Evolutionary conservation across 2,329 filamentous ascomycete genomes (phyloP), one percentile per base, ranked within the genome.

Genomic region (Monilinia aucupariae): DNA sequence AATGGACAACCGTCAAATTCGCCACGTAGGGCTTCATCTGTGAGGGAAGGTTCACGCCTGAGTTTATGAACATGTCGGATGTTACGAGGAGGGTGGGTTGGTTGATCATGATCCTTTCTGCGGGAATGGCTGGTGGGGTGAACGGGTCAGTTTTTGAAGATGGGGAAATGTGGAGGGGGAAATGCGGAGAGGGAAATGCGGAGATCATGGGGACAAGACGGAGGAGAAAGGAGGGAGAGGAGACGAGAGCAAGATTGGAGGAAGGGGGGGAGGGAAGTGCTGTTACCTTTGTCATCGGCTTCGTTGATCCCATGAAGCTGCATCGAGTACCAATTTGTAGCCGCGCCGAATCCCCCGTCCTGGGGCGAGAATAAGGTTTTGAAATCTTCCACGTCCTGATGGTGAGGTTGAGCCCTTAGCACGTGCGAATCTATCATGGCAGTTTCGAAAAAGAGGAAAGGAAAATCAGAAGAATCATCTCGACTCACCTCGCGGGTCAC

Each of bases 61-160:
- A 9, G 55, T 65, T 67, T 41, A 68, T 61, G 4, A 56, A 56
- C 62, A 67, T 66, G 22, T 60, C 65, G 13, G 59, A 45, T 22
- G 65, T 67, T 2, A 59, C 51, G 59, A 70, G 47, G 59, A 70
- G 66, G 22, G 69, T 55, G 0, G 66, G 66, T 56, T 64, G 62
- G 27, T 65, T 63, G 4, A 45, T 52, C 7, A 68, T 59, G 2
- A 10, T 34, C 2, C 25, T 37, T 8, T 61, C 39, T 45, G 61
- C 59, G 5, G 60, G 49, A 20, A 63, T 59, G 20, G 67, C 59
- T 39, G 52, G 12, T 3, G 6, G 17, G 6, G n/a, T n/a, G n/a
- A n/a, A 1, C 5, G 20, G 10, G 3, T n/a, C n/a, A 54, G 52
- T 43, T 43, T 22, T 22, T 5, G 20, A 39, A 2, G 51, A 25